These are phyloP conservation scores for Abrus pulchellus DNA, from an alignment of 306 rosid species.

Conservation along the genomic window DNA sequence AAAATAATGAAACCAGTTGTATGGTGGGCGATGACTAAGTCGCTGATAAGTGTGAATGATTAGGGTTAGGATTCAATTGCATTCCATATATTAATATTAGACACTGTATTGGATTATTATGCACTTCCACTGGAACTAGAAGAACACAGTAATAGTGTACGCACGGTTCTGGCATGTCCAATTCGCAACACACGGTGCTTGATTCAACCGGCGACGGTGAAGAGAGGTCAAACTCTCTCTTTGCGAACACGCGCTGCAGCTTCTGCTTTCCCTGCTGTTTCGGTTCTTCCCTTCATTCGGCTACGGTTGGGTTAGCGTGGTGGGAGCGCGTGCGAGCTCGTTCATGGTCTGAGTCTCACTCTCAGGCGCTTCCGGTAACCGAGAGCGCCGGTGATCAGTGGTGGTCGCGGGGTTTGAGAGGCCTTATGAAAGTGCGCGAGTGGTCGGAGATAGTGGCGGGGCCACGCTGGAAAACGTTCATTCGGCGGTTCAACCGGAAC, in stretches of 20 bases:
- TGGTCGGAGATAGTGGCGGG: slow-evolving; percentile 98
- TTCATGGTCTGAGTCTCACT: slow-evolving; percentile 44
- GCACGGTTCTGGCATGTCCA: not conserved
- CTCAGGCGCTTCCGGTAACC: not conserved
- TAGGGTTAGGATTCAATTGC: not conserved
- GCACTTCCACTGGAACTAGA: not conserved
- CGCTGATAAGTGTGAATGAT: not conserved
- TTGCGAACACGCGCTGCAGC: slow-evolving; percentile 59
- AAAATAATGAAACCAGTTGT: not conserved
- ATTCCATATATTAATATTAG: slow-evolving; percentile 11
- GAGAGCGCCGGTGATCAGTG: slow-evolving; percentile 54
- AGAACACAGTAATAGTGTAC: not conserved
- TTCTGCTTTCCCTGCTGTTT: slow-evolving; percentile 76
- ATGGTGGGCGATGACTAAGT: slow-evolving; percentile 8
- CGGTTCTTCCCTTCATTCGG: slow-evolving; percentile 55
- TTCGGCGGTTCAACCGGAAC: slow-evolving; percentile 78
- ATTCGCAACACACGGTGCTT: slow-evolving; percentile 16
- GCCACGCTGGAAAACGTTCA: slow-evolving; percentile 95
- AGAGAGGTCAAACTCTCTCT: slow-evolving; percentile 51
- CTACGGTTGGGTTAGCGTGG: slow-evolving; percentile 61
- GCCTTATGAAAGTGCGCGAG: slow-evolving; percentile 74
- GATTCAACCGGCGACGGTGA: slow-evolving; percentile 50
- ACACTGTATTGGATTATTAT: not conserved
- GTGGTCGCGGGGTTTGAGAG: slow-evolving; percentile 71
- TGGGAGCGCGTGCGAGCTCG: slow-evolving; percentile 69